A percentile compares a stretch with the other conserved stretches of the same genome.
Evolutionary conservation across 2,329 filamentous ascomycete species (phyloP).

Genomic region (Colletotrichum tamarilloi): DNA sequence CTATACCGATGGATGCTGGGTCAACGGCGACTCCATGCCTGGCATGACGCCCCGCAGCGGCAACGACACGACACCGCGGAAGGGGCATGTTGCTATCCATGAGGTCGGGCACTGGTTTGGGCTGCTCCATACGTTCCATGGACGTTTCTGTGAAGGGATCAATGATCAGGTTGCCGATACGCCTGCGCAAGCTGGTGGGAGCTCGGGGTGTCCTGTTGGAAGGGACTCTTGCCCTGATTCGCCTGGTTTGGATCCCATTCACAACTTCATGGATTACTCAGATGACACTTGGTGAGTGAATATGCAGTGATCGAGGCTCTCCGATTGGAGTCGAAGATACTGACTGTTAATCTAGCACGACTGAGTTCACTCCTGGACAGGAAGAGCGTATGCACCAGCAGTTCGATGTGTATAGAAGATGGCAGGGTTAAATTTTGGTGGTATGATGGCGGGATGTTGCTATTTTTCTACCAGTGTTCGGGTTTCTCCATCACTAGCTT

Average conservation of each 20-base stretch:
- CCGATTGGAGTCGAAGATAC: background rate
- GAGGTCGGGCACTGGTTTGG: conserved; percentile 63
- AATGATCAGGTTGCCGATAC: conserved; percentile 56
- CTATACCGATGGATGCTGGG: conserved; percentile 52
- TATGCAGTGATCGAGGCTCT: background rate
- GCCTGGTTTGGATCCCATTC: conserved; percentile 48
- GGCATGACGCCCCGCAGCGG: conserved; percentile 48
- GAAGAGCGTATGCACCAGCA: conserved; percentile 29
- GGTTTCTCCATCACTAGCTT: background rate
- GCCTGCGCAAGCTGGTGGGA: conserved; percentile 48
- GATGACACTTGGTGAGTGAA: conserved; percentile 44
- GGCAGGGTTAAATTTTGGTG: background rate
- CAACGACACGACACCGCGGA: conserved; percentile 35
- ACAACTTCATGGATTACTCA: conserved; percentile 55
- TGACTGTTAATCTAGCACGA: conserved; percentile 12
- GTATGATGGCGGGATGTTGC: background rate
- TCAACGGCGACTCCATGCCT: conserved; percentile 50
- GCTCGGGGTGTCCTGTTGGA: conserved; percentile 49
- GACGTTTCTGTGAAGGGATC: conserved; percentile 44
- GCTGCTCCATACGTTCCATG: conserved; percentile 59
- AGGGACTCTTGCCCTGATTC: conserved; percentile 48
- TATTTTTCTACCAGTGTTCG: background rate
- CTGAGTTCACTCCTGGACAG: conserved; percentile 29
- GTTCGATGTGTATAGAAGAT: conserved; percentile 16
- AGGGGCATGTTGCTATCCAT: conserved; percentile 48